Base-by-base conservation (phyloP, 306 rosid genomes). In the Gynostemma pentaphyllum region DNA sequence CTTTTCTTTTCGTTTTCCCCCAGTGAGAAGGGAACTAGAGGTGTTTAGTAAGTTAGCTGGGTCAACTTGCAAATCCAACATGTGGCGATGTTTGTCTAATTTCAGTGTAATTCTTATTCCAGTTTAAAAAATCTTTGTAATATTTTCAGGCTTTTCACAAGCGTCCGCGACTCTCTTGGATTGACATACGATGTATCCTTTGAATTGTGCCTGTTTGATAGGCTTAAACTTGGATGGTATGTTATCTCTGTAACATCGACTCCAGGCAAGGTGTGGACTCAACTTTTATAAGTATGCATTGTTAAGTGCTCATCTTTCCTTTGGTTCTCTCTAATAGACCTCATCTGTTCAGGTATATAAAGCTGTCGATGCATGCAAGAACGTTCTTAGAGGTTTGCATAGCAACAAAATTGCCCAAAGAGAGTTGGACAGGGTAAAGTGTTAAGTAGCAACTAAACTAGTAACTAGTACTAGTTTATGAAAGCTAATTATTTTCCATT, bases 291-390 rank as follows among this genome's bases (percentile, higher is more conserved):
- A 51, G 65, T 42, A 34, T 32, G 14, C 37, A 19, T 42, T 16
- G 34, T 39, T 34, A 68, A 66, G 32, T 34, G 15, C 30, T 16
- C 21, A 21, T 12, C 14, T 65, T 24, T 21, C 2, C 37, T 23
- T 68, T 42, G 4, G 15, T 19, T 55, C 21, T 68, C 53, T 42
- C 42, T 52, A 7, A 68, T 18, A 30, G 4, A 5, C 22, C 26
- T 52, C 34, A 10, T 21, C 39, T 70, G 55, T 75, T 56, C 86
- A 92, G 95, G 95, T 86, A 45, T 87, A 88, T 74, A 92, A 88
- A 86, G 99, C 96, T 50, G 99, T 92, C 56, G 96, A 88, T 64
- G 96, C 99, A 42, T 88, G 99, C 87, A 92, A 92, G 80, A 88
- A 72, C 70, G 99, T 92, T 76, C 88, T 92, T 30, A 86, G 95